These are phyloP conservation scores for Mucor ambiguus DNA, from an alignment of 371 early-diverging fungal genomes.

Conservation along the genomic window DNA sequence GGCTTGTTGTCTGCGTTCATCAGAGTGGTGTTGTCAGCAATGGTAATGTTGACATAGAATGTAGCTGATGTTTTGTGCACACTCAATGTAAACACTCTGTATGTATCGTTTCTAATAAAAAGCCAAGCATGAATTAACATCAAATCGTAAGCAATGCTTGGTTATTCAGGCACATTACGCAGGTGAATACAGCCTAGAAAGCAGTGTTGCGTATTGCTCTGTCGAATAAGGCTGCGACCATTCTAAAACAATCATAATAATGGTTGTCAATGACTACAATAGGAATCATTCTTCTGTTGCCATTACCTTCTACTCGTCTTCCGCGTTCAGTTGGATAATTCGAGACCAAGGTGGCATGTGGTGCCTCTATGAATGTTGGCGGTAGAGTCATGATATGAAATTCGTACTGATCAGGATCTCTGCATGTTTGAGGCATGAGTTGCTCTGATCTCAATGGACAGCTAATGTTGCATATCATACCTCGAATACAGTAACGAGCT, in stretches of 20 bases:
- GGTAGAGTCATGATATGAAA: slow-evolving; percentile 42
- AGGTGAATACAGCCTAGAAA: slow-evolving; percentile 36
- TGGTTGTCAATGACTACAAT: background rate
- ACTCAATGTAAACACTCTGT: slow-evolving; percentile 32
- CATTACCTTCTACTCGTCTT: slow-evolving; percentile 31
- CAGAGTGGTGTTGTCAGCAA: slow-evolving; percentile 29
- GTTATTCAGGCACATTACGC: slow-evolving; percentile 18
- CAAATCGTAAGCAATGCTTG: background rate
- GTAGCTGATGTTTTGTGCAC: slow-evolving; percentile 29
- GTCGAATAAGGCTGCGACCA: slow-evolving; percentile 32
- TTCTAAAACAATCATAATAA: slow-evolving; percentile 14
- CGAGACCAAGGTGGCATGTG: slow-evolving; percentile 23
- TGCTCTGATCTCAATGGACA: background rate
- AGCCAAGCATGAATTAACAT: background rate
- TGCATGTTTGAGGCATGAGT: background rate
- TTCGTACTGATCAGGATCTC: slow-evolving; percentile 45
- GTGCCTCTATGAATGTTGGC: slow-evolving; percentile 14
- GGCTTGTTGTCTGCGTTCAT: slow-evolving; percentile 5
- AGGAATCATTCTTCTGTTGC: too few species aligned
- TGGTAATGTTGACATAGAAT: slow-evolving; percentile 29
- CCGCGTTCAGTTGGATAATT: slow-evolving; percentile 22
- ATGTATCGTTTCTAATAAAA: slow-evolving; percentile 15
- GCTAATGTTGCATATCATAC: slow-evolving; percentile 14
- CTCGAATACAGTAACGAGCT: slow-evolving; percentile 39
- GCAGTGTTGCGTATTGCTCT: slow-evolving; percentile 16